A percentile compares a stretch with the other conserved stretches of the same genome.
Conservation (phyloP, 495 filamentous ascomycete genomes). For the Chlorociboria aeruginascens region DNA sequence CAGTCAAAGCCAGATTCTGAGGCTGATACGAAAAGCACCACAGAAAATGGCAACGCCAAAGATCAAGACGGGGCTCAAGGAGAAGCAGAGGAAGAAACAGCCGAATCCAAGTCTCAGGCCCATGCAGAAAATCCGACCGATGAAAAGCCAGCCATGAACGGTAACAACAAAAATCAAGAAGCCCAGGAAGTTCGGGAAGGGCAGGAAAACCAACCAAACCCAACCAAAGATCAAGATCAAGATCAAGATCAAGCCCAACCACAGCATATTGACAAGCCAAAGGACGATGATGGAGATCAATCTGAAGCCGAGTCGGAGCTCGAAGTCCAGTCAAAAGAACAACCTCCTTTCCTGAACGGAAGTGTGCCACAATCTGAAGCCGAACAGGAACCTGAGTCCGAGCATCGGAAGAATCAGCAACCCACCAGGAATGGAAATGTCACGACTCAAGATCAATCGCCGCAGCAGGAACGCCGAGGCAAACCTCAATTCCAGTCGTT, state of each 20-base stretch:
- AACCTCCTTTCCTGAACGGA: not conserved
- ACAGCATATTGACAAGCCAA: not conserved
- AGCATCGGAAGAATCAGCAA: not conserved
- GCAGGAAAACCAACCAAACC: too few species aligned
- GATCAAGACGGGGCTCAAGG: too few species aligned
- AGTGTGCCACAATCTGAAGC: not conserved
- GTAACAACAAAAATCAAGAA: too few species aligned
- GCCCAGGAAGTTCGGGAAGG: too few species aligned
- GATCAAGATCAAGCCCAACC: not conserved
- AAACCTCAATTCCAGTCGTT: not conserved
- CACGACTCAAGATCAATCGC: not conserved
- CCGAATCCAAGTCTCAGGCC: too few species aligned
- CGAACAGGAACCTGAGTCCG: not conserved
- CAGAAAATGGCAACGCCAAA: not conserved
- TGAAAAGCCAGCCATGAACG: too few species aligned
- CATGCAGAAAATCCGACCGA: too few species aligned
- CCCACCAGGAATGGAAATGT: not conserved
- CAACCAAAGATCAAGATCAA: not conserved
- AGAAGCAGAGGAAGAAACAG: too few species aligned
- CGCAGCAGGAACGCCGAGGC: not conserved
- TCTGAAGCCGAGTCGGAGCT: not conserved
- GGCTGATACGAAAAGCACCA: too few species aligned
- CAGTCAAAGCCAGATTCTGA: too few species aligned
- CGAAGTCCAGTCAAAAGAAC: not conserved
- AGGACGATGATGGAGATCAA: not conserved